Conservation (phyloP, 129 eudicot species). For the Scalesia atractyloides region DNA sequence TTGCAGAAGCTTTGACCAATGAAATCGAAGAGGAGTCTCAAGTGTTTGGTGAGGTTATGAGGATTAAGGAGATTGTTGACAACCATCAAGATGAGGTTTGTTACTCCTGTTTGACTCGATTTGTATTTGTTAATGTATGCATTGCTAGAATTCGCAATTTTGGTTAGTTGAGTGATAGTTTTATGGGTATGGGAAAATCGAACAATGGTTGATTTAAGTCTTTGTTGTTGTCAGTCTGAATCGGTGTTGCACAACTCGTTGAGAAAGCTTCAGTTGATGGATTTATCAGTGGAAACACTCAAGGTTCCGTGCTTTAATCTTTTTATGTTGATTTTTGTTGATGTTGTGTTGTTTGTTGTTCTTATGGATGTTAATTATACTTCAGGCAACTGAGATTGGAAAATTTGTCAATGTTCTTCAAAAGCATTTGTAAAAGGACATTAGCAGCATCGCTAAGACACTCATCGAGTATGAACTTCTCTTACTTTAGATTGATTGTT, state of each 20-base stretch:
- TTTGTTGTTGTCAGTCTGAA: constrained; percentile 54
- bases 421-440: constrained; percentile 64
- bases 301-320: constrained; percentile 45
- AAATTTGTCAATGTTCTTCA: constrained; percentile 70
- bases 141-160: neutral
- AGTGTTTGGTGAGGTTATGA: constrained; percentile 60
- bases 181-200: neutral
- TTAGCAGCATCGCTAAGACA: constrained; percentile 48
- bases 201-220: neutral
- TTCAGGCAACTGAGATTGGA: constrained; percentile 87
- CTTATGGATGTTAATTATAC: constrained; percentile 18
- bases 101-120: neutral
- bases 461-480: constrained; percentile 66
- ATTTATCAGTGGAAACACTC: constrained; percentile 63
- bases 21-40: constrained; percentile 70
- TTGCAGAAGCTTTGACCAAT: constrained; percentile 84
- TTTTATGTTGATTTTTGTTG: neutral
- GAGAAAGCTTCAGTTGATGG: constrained; percentile 82
- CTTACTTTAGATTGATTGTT: constrained; percentile 20
- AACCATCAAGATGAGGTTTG: constrained; percentile 69
- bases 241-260: constrained; percentile 59
- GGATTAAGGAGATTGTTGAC: constrained; percentile 70
- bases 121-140: neutral
- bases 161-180: neutral
- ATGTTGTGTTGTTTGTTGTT: neutral